Base-by-base conservation (phyloP, 768 basidiomycete species). In the Rhodosporidiobolus sp. region DNA sequence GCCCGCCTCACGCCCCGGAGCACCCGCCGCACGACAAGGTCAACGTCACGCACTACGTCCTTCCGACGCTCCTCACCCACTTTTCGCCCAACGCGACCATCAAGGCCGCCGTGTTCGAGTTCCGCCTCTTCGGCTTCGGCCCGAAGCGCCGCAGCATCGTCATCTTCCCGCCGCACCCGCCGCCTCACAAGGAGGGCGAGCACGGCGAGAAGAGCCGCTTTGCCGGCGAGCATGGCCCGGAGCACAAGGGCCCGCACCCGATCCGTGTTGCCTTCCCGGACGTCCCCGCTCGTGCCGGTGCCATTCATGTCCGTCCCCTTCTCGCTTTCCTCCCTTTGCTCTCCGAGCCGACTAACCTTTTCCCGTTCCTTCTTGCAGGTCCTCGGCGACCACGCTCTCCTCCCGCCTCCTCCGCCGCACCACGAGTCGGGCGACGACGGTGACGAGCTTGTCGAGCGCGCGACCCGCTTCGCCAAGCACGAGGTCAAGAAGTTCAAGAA, bases 231-330 rank as follows among this genome's bases (percentile, higher is more conserved):
- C 24, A 55, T 17, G 61, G 38, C 12, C 52, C 63, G 38, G 43
- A 34, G 30, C 53, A 72, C 46, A 55, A 63, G 34, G 61, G 67
- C 62, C 46, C 75, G 77, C 57, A 78, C 78, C 76, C 81, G 77
- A 78, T 79, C 75, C 69, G 79, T 20, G 82, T 80, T 38, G 73
- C 77, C n/a, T 79, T 78, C 38, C 69, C 77, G 60, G 83, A 83
- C 64, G 75, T 80, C 22, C 81, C 81, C 12, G 83, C 82, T 28
- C 74, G 79, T 16, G 81, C 81, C 69, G 83, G 82, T 62, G 83
- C 81, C 22, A 76, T 79, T 56, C 83, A 83, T 72, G 82, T 81
- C 20, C 63, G 79, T 77, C 24, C 22, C 19, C 12, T 30, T 16
- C 26, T 14, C 43, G 26, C 22, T 38, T 26, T 38, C 30, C 10